phyloP scores from a whole-genome alignment of 2,329 filamentous ascomycete genomes.

The Phaeosphaeriaceae sp. region DNA sequence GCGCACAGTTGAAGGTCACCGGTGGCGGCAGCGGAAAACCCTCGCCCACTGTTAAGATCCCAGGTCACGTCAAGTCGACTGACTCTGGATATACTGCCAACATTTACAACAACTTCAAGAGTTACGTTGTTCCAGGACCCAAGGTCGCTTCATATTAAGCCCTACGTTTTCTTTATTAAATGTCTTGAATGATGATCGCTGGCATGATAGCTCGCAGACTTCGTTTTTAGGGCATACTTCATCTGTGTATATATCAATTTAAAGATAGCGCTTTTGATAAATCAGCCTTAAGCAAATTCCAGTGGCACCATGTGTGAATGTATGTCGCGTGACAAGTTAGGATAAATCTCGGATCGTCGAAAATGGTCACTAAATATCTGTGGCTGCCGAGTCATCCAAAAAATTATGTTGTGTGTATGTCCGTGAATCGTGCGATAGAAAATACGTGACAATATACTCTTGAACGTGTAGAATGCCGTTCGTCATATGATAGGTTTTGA shows the following conservation, averaged over 20 bases:
- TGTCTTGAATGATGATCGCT: not conserved
- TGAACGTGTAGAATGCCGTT: not conserved
- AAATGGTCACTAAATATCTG: no score
- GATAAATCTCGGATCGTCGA: no score
- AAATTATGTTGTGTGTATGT: no score
- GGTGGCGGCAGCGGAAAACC: constrained; percentile 40
- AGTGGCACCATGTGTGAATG: not conserved
- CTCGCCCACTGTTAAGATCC: constrained; percentile 39
- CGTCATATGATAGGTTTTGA: not conserved
- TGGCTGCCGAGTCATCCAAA: no score
- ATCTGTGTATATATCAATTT: constrained; percentile 7
- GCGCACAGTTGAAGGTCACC: constrained; percentile 56
- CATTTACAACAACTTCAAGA: constrained; percentile 48
- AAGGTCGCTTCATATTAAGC: constrained; percentile 46
- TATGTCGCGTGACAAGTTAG: not conserved
- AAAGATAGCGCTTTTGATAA: not conserved
- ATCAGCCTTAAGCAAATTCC: no score
- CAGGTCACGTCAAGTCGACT: constrained; percentile 42
- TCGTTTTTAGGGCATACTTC: constrained; percentile 2
- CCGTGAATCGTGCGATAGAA: no score
- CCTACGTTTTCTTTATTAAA: not conserved
- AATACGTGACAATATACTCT: no score
- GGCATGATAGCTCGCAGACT: not conserved
- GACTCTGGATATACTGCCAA: constrained; percentile 48
- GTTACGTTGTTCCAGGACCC: constrained; percentile 45